Evolutionary conservation across 768 basidiomycete species (phyloP), one percentile per base, ranked within the genome.

Genomic region (Mycena pura): DNA sequence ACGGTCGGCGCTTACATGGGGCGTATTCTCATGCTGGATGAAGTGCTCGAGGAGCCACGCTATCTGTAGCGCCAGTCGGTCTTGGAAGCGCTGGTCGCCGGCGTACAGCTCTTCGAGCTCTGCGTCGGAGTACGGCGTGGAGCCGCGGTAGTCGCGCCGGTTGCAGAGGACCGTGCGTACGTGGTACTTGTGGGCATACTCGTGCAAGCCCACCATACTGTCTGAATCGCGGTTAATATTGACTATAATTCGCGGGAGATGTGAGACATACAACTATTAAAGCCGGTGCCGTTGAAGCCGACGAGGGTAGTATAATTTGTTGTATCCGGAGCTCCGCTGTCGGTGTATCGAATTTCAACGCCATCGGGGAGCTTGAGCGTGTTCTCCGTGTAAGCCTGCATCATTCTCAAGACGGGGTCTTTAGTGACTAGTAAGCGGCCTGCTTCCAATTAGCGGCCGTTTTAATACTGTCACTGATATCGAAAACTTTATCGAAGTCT

Each of bases 221-320:
- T 38, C 11, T 6, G 22, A 38, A 40, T 15, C 14, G 19, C 27
- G 40, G 15, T 15, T 5, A 2, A 21, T 8, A 32, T 49, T 11
- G 10, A 41, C 27, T 25, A 43, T n/a, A n/a, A n/a, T n/a, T n/a
- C n/a, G n/a, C n/a, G n/a, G n/a, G n/a, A 52, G 8, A 19, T 15
- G 10, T 17, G 9, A 32, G 8, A 72, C 77, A 40, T 48, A 78
- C 77, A 60, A 40, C 70, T 69, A 45, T 69, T 75, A 56, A 78
- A 76, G n/a, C 66, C 72, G 11, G 62, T 70, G 13, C 79, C 78
- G 55, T 79, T 77, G 28, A 74, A 56, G 22, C 76, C 52, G 9
- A 78, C 50, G 4, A 79, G 31, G 3, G 77, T 79, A 0, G 74
- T 78, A 56, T 79, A 78, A 46, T 74, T 65, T n/a, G 28, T 48